Evolutionary conservation across 148 eudicot genomes (phyloP).

Genomic region (Amaranthus palmeri): DNA sequence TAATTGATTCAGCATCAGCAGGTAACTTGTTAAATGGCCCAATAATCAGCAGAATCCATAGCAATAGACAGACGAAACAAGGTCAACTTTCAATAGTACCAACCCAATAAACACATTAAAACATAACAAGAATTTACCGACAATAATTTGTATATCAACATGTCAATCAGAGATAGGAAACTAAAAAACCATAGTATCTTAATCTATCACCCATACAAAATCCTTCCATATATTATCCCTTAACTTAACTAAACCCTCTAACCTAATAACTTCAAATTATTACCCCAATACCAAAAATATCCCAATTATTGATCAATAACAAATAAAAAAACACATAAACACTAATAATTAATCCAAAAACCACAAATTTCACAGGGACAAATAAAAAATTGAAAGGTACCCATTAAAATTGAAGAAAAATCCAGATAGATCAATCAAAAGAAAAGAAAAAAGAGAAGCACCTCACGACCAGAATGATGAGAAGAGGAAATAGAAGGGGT

Average conservation of each 20-base stretch:
- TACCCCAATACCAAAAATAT: background rate
- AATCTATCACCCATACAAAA: background rate
- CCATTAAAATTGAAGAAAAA: slow-evolving; percentile 14
- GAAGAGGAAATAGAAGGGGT: slow-evolving; percentile 57
- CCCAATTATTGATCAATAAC: background rate
- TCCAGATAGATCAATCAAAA: slow-evolving; percentile 15
- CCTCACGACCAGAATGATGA: slow-evolving; percentile 84
- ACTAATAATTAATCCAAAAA: background rate
- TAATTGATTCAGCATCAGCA: background rate
- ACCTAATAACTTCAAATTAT: background rate
- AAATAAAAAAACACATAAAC: background rate
- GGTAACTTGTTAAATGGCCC: background rate
- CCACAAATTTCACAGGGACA: background rate
- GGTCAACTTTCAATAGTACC: too few species aligned
- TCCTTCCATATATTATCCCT: background rate
- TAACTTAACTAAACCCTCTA: background rate
- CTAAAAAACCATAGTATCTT: too few species aligned
- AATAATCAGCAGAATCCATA: background rate
- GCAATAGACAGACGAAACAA: too few species aligned
- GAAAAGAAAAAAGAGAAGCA: slow-evolving; percentile 6
- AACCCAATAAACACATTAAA: background rate
- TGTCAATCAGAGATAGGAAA: too few species aligned
- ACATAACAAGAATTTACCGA: background rate
- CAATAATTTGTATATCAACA: too few species aligned
- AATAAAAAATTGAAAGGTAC: slow-evolving; percentile 6